Evolutionary conservation across 805 yeast species (phyloP), one percentile per base, ranked within the genome.

Genomic region (Zygoascus biomembranicola): DNA sequence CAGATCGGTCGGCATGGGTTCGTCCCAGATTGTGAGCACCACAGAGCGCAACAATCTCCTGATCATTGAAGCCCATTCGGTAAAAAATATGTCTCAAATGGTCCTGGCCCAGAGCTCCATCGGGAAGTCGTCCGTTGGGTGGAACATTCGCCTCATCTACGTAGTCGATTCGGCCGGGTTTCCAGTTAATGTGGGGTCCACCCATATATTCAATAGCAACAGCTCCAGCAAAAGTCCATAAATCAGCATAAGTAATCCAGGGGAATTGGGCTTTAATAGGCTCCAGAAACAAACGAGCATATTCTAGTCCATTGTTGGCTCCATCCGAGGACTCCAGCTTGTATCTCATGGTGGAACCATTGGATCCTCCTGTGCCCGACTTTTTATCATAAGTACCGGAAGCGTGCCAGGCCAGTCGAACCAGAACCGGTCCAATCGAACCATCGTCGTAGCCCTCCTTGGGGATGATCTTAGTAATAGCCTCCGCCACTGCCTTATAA

Each of bases 371-470:
- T 1, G 82, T 67, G 47, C 77, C 73, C 19, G 73, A 70, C n/a
- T 68, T 66, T 59, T 72, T 72, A 62, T 87, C 88, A 68, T 75
- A 89, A 18, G 94, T 86, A 37, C 95, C 96, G 54, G 87, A 78
- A 37, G 84, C 79, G 66, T 88, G 95, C 96, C 96, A 88, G 28
- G 95, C 85, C 52, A 87, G 75, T 62, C 96, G 80, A 23, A 88
- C 80, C 43, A 88, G 71, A 14, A 84, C 80, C 9, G 96, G 96
- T 0, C 90, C 84, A 26, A 83, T 80, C 3, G 84, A 78, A 5
- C 86, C 86, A 63, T 81, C 85, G 61, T 82, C 87, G 64, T 74
- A 78, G 51, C 72, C 82, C 55, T 74, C 78, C 37, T 72, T 69
- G 46, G 73, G 73, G 46, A 72, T 60, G 31, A 73, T 63, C 41